Percentiles rank a stretch among this genome's conserved stretches.
These are phyloP conservation scores for Achaetomiella virescens DNA, from an alignment of 495 filamentous ascomycete genomes.

Conservation along the genomic window DNA sequence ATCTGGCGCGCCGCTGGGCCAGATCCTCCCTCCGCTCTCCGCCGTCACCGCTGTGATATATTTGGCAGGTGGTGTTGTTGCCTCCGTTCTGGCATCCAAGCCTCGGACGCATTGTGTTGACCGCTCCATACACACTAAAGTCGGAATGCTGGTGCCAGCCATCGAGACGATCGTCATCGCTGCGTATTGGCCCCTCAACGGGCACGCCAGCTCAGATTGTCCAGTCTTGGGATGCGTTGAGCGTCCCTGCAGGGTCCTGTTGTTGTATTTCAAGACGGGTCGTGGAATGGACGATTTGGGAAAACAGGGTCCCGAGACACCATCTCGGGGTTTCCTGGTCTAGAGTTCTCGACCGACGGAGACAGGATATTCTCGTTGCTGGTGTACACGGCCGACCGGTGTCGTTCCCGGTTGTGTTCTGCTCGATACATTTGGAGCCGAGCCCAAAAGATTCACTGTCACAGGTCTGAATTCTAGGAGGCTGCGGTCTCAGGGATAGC, in stretches of 20 bases:
- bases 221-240: conserved; percentile 6
- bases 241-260: neutral
- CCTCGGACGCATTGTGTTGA: neutral
- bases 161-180: neutral
- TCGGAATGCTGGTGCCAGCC: conserved; percentile 4
- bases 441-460: too few species aligned
- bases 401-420: neutral
- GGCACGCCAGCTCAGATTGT: neutral
- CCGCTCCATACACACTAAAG: neutral
- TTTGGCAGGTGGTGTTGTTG: neutral
- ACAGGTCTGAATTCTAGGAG: too few species aligned
- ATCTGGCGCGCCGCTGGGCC: conserved; percentile 1
- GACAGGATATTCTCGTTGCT: too few species aligned
- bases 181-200: neutral
- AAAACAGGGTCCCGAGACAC: neutral
- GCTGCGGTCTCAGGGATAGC: neutral
- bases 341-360: neutral
- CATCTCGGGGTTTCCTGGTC: neutral
- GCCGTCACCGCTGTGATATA: conserved; percentile 1
- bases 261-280: neutral
- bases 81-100: neutral
- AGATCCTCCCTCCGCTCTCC: neutral
- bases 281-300: neutral
- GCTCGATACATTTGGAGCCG: neutral
- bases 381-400: neutral